phyloP scores from a whole-genome alignment of 208 protist species.

The Phytomonas sp. region DNA sequence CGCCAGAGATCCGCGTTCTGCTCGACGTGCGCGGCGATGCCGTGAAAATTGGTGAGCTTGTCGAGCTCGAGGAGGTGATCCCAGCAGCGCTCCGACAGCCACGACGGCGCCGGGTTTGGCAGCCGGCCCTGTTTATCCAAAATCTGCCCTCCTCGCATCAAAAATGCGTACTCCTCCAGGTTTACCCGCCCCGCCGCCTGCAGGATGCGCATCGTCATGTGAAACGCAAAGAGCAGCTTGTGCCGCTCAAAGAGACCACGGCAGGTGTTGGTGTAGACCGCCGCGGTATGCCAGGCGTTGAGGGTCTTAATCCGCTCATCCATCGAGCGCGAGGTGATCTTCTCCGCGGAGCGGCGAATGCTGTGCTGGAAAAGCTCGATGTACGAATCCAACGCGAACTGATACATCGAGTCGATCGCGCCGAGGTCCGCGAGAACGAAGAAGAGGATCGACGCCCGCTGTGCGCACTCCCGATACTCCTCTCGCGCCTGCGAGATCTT shows the following conservation, averaged over 20 bases:
- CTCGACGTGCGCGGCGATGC: constrained; percentile 93
- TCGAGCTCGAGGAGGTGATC: constrained; percentile 97
- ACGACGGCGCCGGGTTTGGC: constrained; percentile 93
- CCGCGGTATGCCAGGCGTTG: constrained; percentile 96
- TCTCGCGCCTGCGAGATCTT: constrained; percentile 96
- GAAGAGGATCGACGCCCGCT: constrained; percentile 95
- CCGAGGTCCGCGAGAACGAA: constrained; percentile 97
- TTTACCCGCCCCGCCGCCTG: constrained; percentile 87
- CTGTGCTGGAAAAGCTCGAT: constrained; percentile 94
- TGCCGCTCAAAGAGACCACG: constrained; percentile 98
- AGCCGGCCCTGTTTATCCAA: constrained; percentile 91
- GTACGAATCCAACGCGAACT: constrained; percentile 98
- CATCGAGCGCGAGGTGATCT: constrained; percentile 77
- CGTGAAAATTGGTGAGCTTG: constrained; percentile 93
- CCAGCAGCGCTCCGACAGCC: constrained; percentile 95
- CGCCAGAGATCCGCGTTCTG: constrained; percentile 91
- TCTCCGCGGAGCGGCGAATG: constrained; percentile 92
- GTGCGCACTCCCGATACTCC: constrained; percentile 93
- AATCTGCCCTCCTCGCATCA: constrained; percentile 94
- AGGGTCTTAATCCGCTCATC: constrained; percentile 92
- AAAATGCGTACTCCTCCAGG: constrained; percentile 96
- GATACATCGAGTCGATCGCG: constrained; percentile 98
- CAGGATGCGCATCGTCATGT: constrained; percentile 97
- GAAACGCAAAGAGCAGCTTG: constrained; percentile 98
- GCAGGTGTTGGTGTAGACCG: constrained; percentile 97